Percentiles rank a stretch among this genome's conserved stretches.
Evolutionary conservation across 1,139 yeast species (phyloP).

Genomic region (Schwanniomyces etchellsii): DNA sequence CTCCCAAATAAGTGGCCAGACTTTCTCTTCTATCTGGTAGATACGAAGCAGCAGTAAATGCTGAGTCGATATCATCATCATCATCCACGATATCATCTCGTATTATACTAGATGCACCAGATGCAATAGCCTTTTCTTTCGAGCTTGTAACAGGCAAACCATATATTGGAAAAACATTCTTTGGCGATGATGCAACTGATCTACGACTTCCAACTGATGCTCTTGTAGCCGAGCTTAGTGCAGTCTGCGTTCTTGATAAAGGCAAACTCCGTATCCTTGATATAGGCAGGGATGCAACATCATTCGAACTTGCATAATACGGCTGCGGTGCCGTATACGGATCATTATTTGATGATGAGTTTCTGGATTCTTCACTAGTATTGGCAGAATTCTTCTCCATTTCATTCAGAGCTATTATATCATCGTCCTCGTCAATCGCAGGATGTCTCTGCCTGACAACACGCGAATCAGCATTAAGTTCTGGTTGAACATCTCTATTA

Average conservation of each 20-base stretch:
- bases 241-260: conserved; percentile 4
- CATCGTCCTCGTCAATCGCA: conserved; percentile 4
- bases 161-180: conserved; percentile 70
- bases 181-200: conserved; percentile 46
- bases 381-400: conserved; percentile 7
- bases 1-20: conserved; percentile 20
- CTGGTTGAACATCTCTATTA: conserved; percentile 75
- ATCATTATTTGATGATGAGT: conserved; percentile 1
- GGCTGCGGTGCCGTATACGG: conserved; percentile 1
- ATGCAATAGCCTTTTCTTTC: conserved; percentile 54
- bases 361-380: conserved; percentile 1
- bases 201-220: conserved; percentile 2
- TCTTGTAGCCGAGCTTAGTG: conserved; percentile 3
- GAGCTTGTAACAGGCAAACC: conserved; percentile 66
- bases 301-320: background rate
- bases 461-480: conserved; percentile 67
- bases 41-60: conserved; percentile 1
- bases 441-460: conserved; percentile 47
- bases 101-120: conserved; percentile 16
- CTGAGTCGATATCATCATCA: conserved; percentile 4
- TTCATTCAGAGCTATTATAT: conserved; percentile 6
- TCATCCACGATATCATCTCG: conserved; percentile 4
- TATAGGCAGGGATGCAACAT: background rate
- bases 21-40: conserved; percentile 1
- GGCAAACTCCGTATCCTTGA: conserved; percentile 1